phyloP scores from a whole-genome alignment of 139 green algal species.

The Diplosphaera chodatii region DNA sequence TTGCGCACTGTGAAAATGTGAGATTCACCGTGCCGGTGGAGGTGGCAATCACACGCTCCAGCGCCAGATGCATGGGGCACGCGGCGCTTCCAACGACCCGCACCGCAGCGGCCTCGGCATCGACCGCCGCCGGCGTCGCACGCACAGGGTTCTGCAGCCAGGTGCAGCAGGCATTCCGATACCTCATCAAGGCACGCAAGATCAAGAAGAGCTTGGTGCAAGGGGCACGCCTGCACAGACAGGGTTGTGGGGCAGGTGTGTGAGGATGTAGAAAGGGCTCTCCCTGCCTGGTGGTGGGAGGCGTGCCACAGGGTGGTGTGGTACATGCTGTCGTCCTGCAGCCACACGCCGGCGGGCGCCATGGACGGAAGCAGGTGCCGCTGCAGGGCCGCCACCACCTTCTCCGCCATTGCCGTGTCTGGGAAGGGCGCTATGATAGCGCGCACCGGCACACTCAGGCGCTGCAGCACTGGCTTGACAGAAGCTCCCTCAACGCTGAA shows the following conservation, averaged over 20 bases:
- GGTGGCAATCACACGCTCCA: constrained; percentile 56
- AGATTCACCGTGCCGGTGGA: constrained; percentile 26
- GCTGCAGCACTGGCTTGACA: constrained; percentile 10
- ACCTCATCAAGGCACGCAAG: no score
- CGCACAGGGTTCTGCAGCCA: constrained; percentile 39
- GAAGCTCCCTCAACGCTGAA: constrained; percentile 12
- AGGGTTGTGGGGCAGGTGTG: no score
- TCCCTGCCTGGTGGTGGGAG: constrained; percentile 48
- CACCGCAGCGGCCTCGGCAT: constrained; percentile 32
- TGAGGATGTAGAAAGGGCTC: no score
- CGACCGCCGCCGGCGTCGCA: constrained; percentile 23
- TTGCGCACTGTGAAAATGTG: no score
- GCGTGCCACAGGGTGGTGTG: constrained; percentile 65
- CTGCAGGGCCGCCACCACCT: constrained; percentile 19
- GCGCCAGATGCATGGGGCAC: constrained; percentile 48
- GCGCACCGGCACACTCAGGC: constrained; percentile 33
- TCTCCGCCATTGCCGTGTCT: constrained; percentile 11
- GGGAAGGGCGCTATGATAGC: constrained; percentile 49
- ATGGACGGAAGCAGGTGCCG: constrained; percentile 27
- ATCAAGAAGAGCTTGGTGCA: no score
- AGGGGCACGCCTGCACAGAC: no score
- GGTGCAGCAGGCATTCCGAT: no score
- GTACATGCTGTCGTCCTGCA: constrained; percentile 47
- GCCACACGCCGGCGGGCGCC: constrained; percentile 38
- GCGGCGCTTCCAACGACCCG: constrained; percentile 3